Conservation (phyloP, 2,329 filamentous ascomycete species). For the Boeremia lycopersici region DNA sequence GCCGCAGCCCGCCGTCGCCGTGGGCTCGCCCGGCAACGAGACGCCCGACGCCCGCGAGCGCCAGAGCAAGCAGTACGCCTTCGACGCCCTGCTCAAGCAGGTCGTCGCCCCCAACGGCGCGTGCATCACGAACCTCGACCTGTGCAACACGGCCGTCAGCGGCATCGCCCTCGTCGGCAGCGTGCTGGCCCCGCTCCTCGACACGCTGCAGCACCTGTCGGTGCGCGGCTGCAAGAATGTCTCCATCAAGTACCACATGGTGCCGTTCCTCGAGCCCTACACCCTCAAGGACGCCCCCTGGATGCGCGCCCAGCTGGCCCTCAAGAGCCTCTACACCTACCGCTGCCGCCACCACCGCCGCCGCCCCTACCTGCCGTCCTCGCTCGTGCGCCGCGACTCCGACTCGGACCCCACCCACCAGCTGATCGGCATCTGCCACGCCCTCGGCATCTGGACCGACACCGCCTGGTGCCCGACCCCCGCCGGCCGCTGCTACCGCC, state of each 20-base stretch:
- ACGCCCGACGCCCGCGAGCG: conserved; percentile 50
- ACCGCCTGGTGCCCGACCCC: conserved; percentile 66
- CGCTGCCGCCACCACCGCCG: conserved; percentile 67
- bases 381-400: conserved; percentile 61
- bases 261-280: conserved; percentile 59
- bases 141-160: conserved; percentile 66
- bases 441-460: conserved; percentile 65
- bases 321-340: conserved; percentile 67
- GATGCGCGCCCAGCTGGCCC: conserved; percentile 55
- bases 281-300: conserved; percentile 50
- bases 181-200: conserved; percentile 60
- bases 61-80: conserved; percentile 62
- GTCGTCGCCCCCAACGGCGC: conserved; percentile 63
- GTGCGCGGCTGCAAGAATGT: conserved; percentile 69
- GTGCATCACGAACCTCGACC: conserved; percentile 61
- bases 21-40: conserved; percentile 48
- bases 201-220: conserved; percentile 64
- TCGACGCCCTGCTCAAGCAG: conserved; percentile 63
- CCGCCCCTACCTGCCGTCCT: conserved; percentile 63
- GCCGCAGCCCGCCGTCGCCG: conserved; percentile 47
- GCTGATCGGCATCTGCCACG: conserved; percentile 63
- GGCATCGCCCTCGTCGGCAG: conserved; percentile 62
- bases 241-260: conserved; percentile 68
- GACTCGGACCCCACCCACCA: conserved; percentile 67
- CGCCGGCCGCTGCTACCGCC: conserved; percentile 60